These are phyloP conservation scores for Tylopilus sp. DNA, from an alignment of 1,284 basidiomycete species.

Conservation along the genomic window DNA sequence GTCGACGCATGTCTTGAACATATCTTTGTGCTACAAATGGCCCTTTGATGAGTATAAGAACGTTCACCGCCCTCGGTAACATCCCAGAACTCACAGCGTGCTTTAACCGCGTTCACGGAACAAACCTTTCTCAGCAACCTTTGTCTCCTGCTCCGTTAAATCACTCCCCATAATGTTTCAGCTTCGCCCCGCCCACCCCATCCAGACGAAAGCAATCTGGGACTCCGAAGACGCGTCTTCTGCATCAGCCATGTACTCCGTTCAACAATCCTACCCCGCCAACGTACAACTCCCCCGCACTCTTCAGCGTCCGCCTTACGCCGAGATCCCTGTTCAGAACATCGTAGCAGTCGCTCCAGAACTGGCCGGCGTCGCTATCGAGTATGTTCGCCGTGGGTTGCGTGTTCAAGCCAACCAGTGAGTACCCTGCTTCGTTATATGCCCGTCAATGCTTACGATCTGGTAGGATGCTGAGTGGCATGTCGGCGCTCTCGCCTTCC, in stretches of 20 bases:
- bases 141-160: conserved; percentile 19
- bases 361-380: conserved; percentile 51
- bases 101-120: conserved; percentile 10
- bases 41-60: conserved; percentile 28
- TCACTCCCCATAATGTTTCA: conserved; percentile 31
- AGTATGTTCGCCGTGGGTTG: conserved; percentile 56
- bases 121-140: conserved; percentile 20
- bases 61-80: conserved; percentile 13
- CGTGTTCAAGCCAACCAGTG: conserved; percentile 49
- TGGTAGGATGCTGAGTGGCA: conserved; percentile 50
- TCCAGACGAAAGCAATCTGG: conserved; percentile 36
- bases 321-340: conserved; percentile 50
- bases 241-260: conserved; percentile 26
- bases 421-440: conserved; percentile 25
- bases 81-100: conserved; percentile 19
- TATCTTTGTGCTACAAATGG: conserved; percentile 35
- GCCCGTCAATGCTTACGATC: conserved; percentile 4
- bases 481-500: conserved; percentile 44
- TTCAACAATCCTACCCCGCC: conserved; percentile 32
- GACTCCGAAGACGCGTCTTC: conserved; percentile 31
- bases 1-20: conserved; percentile 21
- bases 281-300: conserved; percentile 56
- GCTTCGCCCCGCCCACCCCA: conserved; percentile 35
- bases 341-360: conserved; percentile 54
- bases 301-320: conserved; percentile 51